Base-by-base conservation (phyloP, 345 rosid genomes). In the Sonneratia caseolaris region DNA sequence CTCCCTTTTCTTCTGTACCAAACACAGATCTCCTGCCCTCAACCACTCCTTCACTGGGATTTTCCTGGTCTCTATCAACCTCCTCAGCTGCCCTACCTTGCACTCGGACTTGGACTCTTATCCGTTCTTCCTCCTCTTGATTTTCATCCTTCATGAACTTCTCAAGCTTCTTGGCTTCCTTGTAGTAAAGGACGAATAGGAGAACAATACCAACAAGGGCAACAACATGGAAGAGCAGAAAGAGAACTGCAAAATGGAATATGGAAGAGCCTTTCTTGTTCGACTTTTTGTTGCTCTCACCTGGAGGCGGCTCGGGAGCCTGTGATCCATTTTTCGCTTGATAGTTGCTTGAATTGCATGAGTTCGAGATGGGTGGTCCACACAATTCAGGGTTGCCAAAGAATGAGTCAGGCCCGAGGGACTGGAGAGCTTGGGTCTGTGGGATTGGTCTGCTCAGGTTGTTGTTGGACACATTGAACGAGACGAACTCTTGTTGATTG, bases 391-490 rank as follows among this genome's bases (percentile, higher is more conserved):
- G 78, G 71, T 80, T 79, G 7, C 68, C 70, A 18, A 67, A 67
- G 73, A 53, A 83, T 0, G 82, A 81, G 57, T 71, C 71, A 19
- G 61, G 15, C 22, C 74, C 36, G 37, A 85, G 79, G 3, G 73
- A 75, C 59, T 78, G 82, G 40, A 83, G 71, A 24, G 55, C 48
- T 35, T 10, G 67, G 18, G 82, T 81, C n/a, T 3, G 37, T 1
- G 89, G 91, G 56, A 82, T 81, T 5, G 38, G 24, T 37, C 88
- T 86, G 35, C 67, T 22, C 53, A 87, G 84, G 49, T 80, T 71
- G 16, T 87, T 87, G 76, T 78, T 69, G 5, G 91, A 84, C 49
- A 85, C 81, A 76, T 85, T 81, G 66, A 85, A 79, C 2, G 21
- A 61, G 62, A 11, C 66, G 76, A 82, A 72, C 66, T 75, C 5